Evolutionary conservation across 2,329 filamentous ascomycete species (phyloP).

Genomic region (Penicillium sp.): DNA sequence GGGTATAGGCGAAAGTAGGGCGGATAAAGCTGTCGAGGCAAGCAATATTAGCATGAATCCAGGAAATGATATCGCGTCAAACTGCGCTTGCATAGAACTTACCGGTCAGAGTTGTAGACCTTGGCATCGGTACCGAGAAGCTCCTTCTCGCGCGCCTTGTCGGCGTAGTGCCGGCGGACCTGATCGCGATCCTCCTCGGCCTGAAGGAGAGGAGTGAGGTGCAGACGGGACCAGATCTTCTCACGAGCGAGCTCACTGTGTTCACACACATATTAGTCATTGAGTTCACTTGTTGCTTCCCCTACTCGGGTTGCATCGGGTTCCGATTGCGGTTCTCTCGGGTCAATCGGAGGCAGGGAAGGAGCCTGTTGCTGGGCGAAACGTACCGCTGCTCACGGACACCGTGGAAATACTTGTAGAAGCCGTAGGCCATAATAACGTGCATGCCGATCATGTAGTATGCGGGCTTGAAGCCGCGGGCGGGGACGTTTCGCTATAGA

Average conservation of each 20-base stretch:
- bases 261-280: constrained; percentile 4
- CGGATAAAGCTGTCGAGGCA: constrained; percentile 64
- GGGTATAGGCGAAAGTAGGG: constrained; percentile 73
- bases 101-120: constrained; percentile 88
- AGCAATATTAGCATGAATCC: constrained; percentile 8
- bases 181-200: constrained; percentile 96
- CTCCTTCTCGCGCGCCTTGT: constrained; percentile 86
- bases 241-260: constrained; percentile 86
- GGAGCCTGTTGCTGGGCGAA: constrained; percentile 1
- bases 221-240: constrained; percentile 97
- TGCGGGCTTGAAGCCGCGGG: constrained; percentile 81
- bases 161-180: constrained; percentile 80
- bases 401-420: constrained; percentile 79
- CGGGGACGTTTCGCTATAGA: constrained; percentile 80
- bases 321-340: constrained; percentile 12
- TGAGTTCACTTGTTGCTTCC: background rate
- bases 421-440: constrained; percentile 81
- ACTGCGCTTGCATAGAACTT: constrained; percentile 36
- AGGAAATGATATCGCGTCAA: background rate
- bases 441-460: constrained; percentile 74
- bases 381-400: constrained; percentile 88
- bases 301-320: background rate
- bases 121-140: constrained; percentile 78
- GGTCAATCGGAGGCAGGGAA: constrained; percentile 12
- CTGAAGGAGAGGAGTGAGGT: constrained; percentile 89